These are phyloP conservation scores for Chlorella sp. DNA, from an alignment of 139 green algal genomes.

Conservation along the genomic window DNA sequence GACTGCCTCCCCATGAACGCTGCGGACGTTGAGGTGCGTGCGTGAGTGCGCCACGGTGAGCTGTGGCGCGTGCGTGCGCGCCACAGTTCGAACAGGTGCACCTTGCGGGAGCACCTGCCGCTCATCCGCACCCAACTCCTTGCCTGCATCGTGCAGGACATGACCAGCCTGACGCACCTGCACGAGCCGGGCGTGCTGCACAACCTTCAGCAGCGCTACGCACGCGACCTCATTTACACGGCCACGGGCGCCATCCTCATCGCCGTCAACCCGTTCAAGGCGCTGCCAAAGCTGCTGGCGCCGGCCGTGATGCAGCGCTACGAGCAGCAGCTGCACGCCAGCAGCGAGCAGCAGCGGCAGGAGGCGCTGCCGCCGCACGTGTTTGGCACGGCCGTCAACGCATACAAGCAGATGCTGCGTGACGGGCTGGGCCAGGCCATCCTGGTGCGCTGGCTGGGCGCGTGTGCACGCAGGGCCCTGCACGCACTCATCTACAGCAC, in stretches of 20 bases:
- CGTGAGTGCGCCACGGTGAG: too few species aligned
- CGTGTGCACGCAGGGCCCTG: background rate
- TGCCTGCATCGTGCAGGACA: too few species aligned
- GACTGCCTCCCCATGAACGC: too few species aligned
- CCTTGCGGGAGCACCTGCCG: too few species aligned
- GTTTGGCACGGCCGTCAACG: conserved; percentile 76
- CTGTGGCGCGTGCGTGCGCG: background rate
- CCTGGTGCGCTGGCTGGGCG: conserved; percentile 44
- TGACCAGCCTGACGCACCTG: conserved; percentile 93
- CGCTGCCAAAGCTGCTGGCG: conserved; percentile 74
- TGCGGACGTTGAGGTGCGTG: too few species aligned
- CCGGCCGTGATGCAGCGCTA: conserved; percentile 59
- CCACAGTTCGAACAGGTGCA: background rate
- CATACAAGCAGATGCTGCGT: conserved; percentile 74
- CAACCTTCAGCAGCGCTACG: conserved; percentile 73
- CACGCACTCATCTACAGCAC: background rate
- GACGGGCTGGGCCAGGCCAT: conserved; percentile 74
- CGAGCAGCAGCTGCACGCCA: background rate
- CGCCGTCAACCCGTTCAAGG: conserved; percentile 82
- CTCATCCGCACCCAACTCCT: too few species aligned
- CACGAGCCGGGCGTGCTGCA: conserved; percentile 93
- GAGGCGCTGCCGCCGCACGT: conserved; percentile 84
- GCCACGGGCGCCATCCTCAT: conserved; percentile 89
- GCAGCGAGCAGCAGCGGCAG: too few species aligned
- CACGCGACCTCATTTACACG: conserved; percentile 84